These are phyloP conservation scores for Berberis thunbergii DNA, from an alignment of 164 flowering plant genomes.

Conservation along the genomic window DNA sequence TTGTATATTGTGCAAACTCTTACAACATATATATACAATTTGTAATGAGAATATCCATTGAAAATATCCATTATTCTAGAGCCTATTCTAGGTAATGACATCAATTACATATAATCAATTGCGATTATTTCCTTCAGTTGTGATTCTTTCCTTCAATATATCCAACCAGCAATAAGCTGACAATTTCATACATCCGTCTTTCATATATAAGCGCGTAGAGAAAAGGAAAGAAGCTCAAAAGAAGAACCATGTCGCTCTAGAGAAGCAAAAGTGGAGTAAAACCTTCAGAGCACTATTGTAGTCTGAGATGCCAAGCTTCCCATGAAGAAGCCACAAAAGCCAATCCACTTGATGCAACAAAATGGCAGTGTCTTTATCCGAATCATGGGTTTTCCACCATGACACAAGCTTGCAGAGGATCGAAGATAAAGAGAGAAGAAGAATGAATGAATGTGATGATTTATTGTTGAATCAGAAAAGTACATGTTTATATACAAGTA, in stretches of 20 bases:
- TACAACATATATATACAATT: too few relatives aligned
- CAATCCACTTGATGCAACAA: slow-evolving; percentile 95
- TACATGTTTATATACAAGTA: too few relatives aligned
- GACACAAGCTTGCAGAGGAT: slow-evolving; percentile 82
- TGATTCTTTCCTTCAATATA: too few relatives aligned
- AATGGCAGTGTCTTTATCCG: slow-evolving; percentile 44
- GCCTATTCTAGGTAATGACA: too few relatives aligned
- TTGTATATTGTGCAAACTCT: too few relatives aligned
- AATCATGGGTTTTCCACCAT: slow-evolving; percentile 59
- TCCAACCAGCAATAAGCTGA: slow-evolving; percentile 62
- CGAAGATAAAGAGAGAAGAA: slow-evolving; percentile 16
- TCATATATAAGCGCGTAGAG: too few relatives aligned
- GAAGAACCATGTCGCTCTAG: background rate
- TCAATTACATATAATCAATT: too few relatives aligned
- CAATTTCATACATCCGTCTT: background rate
- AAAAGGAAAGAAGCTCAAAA: background rate
- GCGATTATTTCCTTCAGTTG: too few relatives aligned
- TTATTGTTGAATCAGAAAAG: too few relatives aligned
- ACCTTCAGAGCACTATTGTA: slow-evolving; percentile 95
- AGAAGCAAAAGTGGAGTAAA: background rate
- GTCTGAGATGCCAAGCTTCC: slow-evolving; percentile 88
- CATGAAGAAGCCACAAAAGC: slow-evolving; percentile 93
- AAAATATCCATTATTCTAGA: too few relatives aligned
- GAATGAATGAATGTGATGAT: too few relatives aligned
- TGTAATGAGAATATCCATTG: too few relatives aligned